Evolutionary conservation across 2,329 filamentous ascomycete species (phyloP).

Genomic region (Penicillium sp.): DNA sequence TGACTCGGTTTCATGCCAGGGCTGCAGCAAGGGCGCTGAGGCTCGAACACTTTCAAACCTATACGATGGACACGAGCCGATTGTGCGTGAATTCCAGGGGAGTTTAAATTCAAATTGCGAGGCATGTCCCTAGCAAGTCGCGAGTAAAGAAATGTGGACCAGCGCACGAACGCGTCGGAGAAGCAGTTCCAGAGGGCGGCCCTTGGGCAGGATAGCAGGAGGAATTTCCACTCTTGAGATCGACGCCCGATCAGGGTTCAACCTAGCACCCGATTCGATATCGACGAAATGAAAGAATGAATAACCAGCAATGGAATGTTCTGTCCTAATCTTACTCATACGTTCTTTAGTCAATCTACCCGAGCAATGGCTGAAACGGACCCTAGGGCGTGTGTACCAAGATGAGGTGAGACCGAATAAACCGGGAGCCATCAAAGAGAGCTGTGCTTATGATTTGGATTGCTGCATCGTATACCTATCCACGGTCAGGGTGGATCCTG

Average conservation of each 20-base stretch:
- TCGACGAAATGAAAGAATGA: slow-evolving; percentile 2
- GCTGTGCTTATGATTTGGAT: background rate
- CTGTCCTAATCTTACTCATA: slow-evolving; percentile 3
- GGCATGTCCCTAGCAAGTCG: background rate
- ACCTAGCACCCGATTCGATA: background rate
- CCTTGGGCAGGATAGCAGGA: background rate
- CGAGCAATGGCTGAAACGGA: background rate
- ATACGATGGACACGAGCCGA: background rate
- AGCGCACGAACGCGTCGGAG: background rate
- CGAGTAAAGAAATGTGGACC: slow-evolving; percentile 1
- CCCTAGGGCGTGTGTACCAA: background rate
- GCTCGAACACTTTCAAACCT: background rate
- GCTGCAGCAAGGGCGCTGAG: slow-evolving; percentile 5
- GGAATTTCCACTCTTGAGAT: background rate
- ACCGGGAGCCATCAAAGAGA: background rate
- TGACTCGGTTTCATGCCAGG: too few relatives aligned
- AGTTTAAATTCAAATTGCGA: background rate
- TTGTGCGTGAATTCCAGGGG: background rate
- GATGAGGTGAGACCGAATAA: background rate
- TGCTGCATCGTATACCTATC: background rate
- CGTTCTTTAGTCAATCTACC: slow-evolving; percentile 4
- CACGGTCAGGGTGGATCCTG: too few relatives aligned
- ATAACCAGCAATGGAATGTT: slow-evolving; percentile 6
- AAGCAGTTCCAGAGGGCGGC: background rate
- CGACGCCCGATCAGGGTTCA: slow-evolving; percentile 5